Evolutionary conservation across 805 yeast genomes (phyloP).

Genomic region (Starmerella etchellsii): DNA sequence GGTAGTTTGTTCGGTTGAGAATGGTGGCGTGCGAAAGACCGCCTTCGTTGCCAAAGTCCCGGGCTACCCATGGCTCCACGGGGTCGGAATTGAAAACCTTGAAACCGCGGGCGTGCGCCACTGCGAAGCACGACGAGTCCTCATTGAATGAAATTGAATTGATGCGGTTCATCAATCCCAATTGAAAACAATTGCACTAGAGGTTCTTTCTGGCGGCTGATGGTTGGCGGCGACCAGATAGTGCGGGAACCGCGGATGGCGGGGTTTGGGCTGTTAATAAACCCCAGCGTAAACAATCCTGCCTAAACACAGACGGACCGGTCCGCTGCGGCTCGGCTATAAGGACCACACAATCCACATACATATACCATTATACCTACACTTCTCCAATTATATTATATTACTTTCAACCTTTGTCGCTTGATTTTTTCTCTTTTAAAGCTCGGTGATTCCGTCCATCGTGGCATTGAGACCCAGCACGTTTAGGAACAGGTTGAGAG

Average conservation of each 20-base stretch:
- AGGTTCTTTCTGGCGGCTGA: too few relatives aligned
- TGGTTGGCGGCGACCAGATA: not conserved
- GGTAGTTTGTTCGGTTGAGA: conserved; percentile 82
- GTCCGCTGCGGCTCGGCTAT: too few relatives aligned
- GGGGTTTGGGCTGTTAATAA: not conserved
- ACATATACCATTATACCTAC: too few relatives aligned
- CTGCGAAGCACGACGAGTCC: conserved; percentile 80
- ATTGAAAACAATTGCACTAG: too few relatives aligned
- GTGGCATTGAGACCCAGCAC: conserved; percentile 94
- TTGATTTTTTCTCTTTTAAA: too few relatives aligned
- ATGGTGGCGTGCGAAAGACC: conserved; percentile 71
- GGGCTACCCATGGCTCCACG: conserved; percentile 55
- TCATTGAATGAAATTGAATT: conserved; percentile 57
- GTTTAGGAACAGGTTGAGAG: conserved; percentile 81
- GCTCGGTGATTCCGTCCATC: conserved; percentile 75
- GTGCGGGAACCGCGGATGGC: not conserved
- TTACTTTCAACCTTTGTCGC: too few relatives aligned
- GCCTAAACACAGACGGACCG: too few relatives aligned
- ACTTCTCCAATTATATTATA: too few relatives aligned
- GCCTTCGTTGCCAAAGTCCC: conserved; percentile 32
- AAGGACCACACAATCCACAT: too few relatives aligned
- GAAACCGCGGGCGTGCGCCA: conserved; percentile 56
- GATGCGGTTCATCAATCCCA: conserved; percentile 2
- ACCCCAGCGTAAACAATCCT: too few relatives aligned
- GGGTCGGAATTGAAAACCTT: conserved; percentile 81